Conservation (phyloP, 345 rosid species). For the Brassica carinata region DNA sequence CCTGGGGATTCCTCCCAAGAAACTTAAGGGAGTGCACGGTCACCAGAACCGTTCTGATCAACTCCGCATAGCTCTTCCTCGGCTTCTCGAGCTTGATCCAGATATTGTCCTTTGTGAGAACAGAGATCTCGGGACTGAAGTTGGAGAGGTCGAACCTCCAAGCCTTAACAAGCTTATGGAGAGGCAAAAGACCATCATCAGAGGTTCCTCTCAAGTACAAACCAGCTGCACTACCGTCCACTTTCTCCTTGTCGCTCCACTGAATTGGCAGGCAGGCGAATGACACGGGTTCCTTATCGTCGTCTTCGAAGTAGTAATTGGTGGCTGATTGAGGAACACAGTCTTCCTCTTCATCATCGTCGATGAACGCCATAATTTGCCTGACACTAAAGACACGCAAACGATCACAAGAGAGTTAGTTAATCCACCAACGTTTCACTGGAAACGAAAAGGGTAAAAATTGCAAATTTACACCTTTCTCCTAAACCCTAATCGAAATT, state of each 20-base stretch:
- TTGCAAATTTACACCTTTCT: background rate
- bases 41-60: constrained; percentile 55
- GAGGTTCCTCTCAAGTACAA: constrained; percentile 62
- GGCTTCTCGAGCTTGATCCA: constrained; percentile 80
- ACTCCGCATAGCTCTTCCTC: constrained; percentile 68
- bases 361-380: constrained; percentile 27
- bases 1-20: constrained; percentile 55
- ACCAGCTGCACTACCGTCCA: constrained; percentile 24
- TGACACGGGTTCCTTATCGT: constrained; percentile 52
- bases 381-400: background rate
- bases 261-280: constrained; percentile 67
- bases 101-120: constrained; percentile 56
- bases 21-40: constrained; percentile 63
- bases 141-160: constrained; percentile 76
- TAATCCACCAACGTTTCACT: background rate
- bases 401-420: background rate
- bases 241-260: constrained; percentile 48
- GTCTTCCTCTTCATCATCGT: constrained; percentile 72
- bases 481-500: constrained; percentile 31
- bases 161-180: constrained; percentile 60
- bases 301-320: constrained; percentile 60
- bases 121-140: constrained; percentile 58
- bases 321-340: constrained; percentile 52
- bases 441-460: background rate
- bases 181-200: constrained; percentile 59